Base-by-base conservation (phyloP, 345 rosid genomes). In the Iberis pinnata region DNA sequence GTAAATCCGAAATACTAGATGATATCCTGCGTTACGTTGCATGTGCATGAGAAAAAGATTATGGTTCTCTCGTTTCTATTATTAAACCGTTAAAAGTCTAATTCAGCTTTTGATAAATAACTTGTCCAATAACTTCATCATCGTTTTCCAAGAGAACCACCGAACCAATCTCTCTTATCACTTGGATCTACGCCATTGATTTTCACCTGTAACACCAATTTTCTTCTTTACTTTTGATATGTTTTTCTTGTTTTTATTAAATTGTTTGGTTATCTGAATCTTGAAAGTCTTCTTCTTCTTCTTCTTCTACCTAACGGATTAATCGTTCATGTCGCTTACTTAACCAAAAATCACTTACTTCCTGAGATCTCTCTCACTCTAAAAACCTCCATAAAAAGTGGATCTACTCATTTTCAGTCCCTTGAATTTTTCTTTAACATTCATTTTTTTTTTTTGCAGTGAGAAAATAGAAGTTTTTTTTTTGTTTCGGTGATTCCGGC, bases 291-390 rank as follows among this genome's bases (percentile, higher is more conserved):
- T 44, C 26, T 13, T 32, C 26, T 7, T 29, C 33, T 29, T 29
- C 33, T 29, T 7, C 10, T 29, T 29, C 33, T 29, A 45, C 60
- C 48, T 22, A 43, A 29, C 67, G 19, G 37, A 43, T 32, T 31
- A 17, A 18, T 53, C 45, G 31, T 33, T 43, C 25, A 49, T 50
- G 25, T 51, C 12, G 43, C 43, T 24, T 22, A 26, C 25, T 47
- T 25, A 13, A 44, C 58, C 13, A 56, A 49, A 56, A 49, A 49
- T 58, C 33, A 18, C 1, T 32, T 8, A 43, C 53, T 43, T 10
- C 59, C 59, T 11, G 56, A 37, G 65, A 67, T 44, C 55, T 58
- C 70, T 65, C 12, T 19, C 25, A n/a, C n/a, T n/a, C 6, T 22
- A 13, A 43, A 58, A 39, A 19, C 24, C n/a, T 24, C 61, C 42